Base-by-base conservation (phyloP, 306 rosid species). In the Corylus heterophylla region DNA sequence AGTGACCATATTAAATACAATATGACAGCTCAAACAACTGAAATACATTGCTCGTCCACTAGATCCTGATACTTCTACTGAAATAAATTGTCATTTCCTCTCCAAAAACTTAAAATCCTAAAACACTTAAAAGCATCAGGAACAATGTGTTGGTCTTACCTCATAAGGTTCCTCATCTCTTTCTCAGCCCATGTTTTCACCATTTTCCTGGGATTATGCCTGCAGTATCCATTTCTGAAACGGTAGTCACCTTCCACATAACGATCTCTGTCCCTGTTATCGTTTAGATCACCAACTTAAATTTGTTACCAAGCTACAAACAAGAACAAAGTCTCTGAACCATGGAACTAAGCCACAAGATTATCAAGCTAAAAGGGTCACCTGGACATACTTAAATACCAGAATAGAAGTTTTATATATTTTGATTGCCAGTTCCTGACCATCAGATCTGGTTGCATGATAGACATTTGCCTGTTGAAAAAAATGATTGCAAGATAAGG, bases 101-200 rank as follows among this genome's bases (percentile, higher is more conserved):
- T 44, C 48, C 20, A 16, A 7, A 35, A 64, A 37, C 12, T 62
- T 62, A 16, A 37, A 31, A 35, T 64, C 12, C 70, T 64, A 7
- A 35, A 16, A 14, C 7, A 35, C 31, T n/a, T 35, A 18, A 56
- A 69, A 74, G 37, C 12, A 75, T 52, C 1, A 47, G 47, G 76
- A 73, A 50, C 66, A 18, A 70, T 75, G 44, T 22, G 49, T 51
- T 59, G 0, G 12, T 16, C 81, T 74, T 86, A 89, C 98, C 98
- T 94, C 85, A 88, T 37, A 73, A 94, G 89, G 82, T 94, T 92
- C 84, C 97, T 92, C 97, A 85, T 92, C 84, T 92, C 98, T 87
- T 94, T 92, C 85, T 94, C 98, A 0, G 97, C 98, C 98, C 98
- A 94, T 73, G 97, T 92, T 88, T 91, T 89, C 27, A 94, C 98